Conservation (phyloP, 768 basidiomycete genomes). For the Leccinum aurantiacum region DNA sequence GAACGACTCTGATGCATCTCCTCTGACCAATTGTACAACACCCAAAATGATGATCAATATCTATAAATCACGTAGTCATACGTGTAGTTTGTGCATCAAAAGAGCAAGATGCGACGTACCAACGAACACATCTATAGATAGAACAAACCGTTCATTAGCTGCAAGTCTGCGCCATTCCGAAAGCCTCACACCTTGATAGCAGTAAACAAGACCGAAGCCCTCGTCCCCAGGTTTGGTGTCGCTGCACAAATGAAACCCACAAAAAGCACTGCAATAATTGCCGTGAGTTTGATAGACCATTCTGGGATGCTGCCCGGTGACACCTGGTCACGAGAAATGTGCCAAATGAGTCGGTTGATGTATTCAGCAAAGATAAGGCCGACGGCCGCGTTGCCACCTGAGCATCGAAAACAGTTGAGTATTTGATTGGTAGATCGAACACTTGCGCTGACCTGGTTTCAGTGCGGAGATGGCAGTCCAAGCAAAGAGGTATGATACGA, state of each 20-base stretch:
- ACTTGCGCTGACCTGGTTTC: conserved; percentile 61
- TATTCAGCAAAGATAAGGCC: conserved; percentile 92
- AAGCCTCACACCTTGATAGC: conserved; percentile 64
- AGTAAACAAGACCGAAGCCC: conserved; percentile 86
- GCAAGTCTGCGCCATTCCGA: conserved; percentile 1
- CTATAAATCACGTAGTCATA: conserved; percentile 34
- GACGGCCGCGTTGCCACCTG: conserved; percentile 80
- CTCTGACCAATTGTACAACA: conserved; percentile 70
- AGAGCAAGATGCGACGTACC: conserved; percentile 41
- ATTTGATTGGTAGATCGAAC: background rate
- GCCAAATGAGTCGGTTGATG: conserved; percentile 84
- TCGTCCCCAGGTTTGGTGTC: conserved; percentile 73
- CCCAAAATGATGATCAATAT: conserved; percentile 76
- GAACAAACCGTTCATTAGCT: background rate
- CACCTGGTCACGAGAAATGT: conserved; percentile 64
- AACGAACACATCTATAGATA: conserved; percentile 56
- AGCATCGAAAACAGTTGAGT: conserved; percentile 5
- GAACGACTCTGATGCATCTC: conserved; percentile 68
- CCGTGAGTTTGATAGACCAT: conserved; percentile 90
- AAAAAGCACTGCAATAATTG: conserved; percentile 64
- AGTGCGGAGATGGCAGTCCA: conserved; percentile 93
- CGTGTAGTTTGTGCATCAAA: background rate
- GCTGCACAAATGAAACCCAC: conserved; percentile 80
- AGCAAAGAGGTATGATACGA: conserved; percentile 87
- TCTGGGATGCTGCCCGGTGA: conserved; percentile 80